These are phyloP conservation scores for Drechslera avenae DNA, from an alignment of 2,329 filamentous ascomycete genomes.

Conservation along the genomic window DNA sequence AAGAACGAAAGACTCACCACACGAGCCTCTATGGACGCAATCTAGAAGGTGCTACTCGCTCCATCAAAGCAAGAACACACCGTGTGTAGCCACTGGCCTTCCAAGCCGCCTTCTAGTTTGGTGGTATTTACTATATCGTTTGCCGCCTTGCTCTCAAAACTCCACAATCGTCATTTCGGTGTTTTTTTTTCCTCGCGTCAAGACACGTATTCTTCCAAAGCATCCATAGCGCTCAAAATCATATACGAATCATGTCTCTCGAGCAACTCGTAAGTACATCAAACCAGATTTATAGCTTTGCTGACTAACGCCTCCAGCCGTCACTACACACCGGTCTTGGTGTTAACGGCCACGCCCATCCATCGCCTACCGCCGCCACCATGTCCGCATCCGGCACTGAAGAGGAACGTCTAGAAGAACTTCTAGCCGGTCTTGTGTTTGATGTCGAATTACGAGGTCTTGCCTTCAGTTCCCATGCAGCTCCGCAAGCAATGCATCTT, in stretches of 20 bases:
- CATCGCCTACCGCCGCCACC: constrained; percentile 3
- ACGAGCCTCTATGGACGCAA: constrained; percentile 58
- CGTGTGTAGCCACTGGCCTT: too few relatives aligned
- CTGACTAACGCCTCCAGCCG: constrained; percentile 13
- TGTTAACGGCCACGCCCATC: constrained; percentile 23
- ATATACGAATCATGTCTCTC: constrained; percentile 3
- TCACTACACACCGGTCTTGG: background rate
- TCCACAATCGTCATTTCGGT: background rate
- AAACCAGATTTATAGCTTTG: background rate
- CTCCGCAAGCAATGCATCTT: constrained; percentile 23
- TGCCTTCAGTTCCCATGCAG: constrained; percentile 8
- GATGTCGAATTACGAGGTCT: constrained; percentile 26
- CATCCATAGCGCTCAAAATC: constrained; percentile 2
- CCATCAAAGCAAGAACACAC: too few relatives aligned
- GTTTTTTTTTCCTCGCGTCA: background rate
- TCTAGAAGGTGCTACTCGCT: constrained; percentile 35
- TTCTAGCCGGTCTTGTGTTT: constrained; percentile 16
- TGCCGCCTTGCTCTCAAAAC: background rate
- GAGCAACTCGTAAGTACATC: constrained; percentile 3
- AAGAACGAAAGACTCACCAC: constrained; percentile 91
- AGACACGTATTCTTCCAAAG: constrained; percentile 10
- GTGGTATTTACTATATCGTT: background rate
- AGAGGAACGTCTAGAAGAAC: constrained; percentile 6
- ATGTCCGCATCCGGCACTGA: background rate
- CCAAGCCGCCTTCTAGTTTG: too few relatives aligned